Conservation (phyloP, 495 filamentous ascomycete genomes). For the Aspergillus steynii region DNA sequence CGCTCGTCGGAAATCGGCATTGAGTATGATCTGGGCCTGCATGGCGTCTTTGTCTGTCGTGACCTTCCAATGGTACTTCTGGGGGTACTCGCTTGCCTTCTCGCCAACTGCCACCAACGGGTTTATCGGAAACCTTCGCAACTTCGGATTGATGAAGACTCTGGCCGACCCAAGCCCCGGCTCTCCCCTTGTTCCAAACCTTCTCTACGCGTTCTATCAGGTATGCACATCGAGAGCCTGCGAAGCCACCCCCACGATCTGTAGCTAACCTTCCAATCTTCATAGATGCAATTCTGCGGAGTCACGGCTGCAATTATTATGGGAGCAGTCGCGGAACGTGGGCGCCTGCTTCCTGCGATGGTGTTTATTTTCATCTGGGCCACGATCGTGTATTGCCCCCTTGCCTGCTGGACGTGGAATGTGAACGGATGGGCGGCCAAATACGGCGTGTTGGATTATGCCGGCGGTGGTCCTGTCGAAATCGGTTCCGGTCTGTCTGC, state of each 20-base stretch:
- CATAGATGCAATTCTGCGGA: conserved; percentile 91
- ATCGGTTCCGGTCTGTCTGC: conserved; percentile 92
- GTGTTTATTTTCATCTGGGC: conserved; percentile 96
- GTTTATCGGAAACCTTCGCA: conserved; percentile 65
- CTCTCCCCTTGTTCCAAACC: conserved; percentile 60
- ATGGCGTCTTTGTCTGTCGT: conserved; percentile 65
- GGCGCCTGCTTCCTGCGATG: conserved; percentile 91
- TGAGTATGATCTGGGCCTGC: conserved; percentile 71
- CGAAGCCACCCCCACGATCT: background rate
- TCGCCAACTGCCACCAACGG: conserved; percentile 63
- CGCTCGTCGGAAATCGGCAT: conserved; percentile 62
- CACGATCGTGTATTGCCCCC: conserved; percentile 93
- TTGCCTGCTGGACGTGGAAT: conserved; percentile 96
- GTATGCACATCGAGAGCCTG: conserved; percentile 34
- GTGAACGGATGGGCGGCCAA: conserved; percentile 88
- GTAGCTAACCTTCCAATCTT: background rate
- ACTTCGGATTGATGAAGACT: conserved; percentile 67
- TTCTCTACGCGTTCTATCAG: conserved; percentile 70
- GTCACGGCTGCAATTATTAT: conserved; percentile 91
- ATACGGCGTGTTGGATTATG: conserved; percentile 94
- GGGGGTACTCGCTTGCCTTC: conserved; percentile 73
- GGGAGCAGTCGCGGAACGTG: conserved; percentile 90
- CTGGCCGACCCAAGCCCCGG: conserved; percentile 63
- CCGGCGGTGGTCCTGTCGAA: conserved; percentile 96
- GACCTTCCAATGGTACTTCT: conserved; percentile 76